Conservation (phyloP, 2,329 filamentous ascomycete species). For the Aureobasidium namibiae region DNA sequence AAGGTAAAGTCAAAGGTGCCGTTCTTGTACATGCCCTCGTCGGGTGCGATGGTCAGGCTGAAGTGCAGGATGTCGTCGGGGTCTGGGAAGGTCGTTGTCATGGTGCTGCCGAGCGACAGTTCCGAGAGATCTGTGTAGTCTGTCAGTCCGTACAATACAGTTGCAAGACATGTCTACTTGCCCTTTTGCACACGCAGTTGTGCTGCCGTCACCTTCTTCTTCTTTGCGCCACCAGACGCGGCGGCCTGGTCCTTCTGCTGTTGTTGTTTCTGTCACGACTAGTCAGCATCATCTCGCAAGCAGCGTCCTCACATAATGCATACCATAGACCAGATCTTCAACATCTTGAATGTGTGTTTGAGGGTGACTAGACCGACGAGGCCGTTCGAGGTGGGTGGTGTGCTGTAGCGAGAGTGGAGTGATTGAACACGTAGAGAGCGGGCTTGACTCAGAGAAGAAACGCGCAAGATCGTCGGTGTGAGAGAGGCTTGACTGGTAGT, state of each 20-base stretch:
- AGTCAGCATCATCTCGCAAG: conserved; percentile 19
- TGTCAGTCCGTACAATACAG: not conserved
- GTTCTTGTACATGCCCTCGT: conserved; percentile 82
- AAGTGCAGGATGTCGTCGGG: conserved; percentile 83
- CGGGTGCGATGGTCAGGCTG: conserved; percentile 69
- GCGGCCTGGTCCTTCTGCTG: conserved; percentile 90
- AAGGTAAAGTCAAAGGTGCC: conserved; percentile 87
- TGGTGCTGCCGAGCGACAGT: conserved; percentile 67
- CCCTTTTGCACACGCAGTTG: conserved; percentile 95
- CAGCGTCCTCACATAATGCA: conserved; percentile 19
- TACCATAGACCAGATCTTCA: conserved; percentile 99
- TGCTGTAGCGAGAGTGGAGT: not conserved
- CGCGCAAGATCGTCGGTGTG: not conserved
- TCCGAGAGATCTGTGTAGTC: conserved; percentile 62
- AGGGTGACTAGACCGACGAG: conserved; percentile 10
- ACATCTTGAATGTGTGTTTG: conserved; percentile 55
- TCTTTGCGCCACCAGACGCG: conserved; percentile 62
- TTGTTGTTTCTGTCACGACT: conserved; percentile 53
- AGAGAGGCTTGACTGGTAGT: not conserved
- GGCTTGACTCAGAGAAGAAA: not conserved
- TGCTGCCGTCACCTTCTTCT: conserved; percentile 97
- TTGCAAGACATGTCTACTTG: conserved; percentile 30
- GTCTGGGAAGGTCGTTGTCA: conserved; percentile 74
- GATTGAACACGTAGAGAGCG: not conserved
- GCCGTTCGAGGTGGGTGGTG: not conserved